Evolutionary conservation across 31 red algal species (phyloP), one percentile per base, ranked within the genome.

Genomic region (Odonthalia washingtoniensis): DNA sequence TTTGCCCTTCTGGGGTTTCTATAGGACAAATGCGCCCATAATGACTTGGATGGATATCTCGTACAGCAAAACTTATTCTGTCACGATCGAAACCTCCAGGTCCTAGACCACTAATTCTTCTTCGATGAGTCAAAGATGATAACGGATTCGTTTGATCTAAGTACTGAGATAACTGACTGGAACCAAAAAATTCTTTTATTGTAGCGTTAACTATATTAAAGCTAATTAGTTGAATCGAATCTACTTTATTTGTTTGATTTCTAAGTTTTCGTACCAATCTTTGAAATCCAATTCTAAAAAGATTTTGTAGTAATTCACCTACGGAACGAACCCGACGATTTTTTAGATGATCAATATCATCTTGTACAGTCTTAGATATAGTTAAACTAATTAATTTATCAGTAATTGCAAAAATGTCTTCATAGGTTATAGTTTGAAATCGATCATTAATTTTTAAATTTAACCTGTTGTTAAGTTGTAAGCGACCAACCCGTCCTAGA

Each of bases 321-420:
- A 67, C 64, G 33, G 12, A 67, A 4, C 64, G 27, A 3, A 67
- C 64, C 4, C 64, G 64, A 5, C 64, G 64, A 67, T 67, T 67
- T 67, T 67, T 67, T 67, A 67, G 6, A 67, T 67, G 64, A 67
- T 67, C 64, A 67, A 67, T 67, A 67, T 67, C 64, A 67, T 67
- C 64, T 61, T 61, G 52, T 14, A 61, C 52, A 61, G 52, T 61
- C 9, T 61, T 61, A 61, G 52, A 61, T 17, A 61, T 61, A 17
- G 52, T 61, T 61, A 61, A 61, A 17, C 16, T 61, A 17, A 61
- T 61, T 61, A 61, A 61, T 61, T 61, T 61, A 61, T 61, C 67
- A 75, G 24, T 61, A 17, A 61, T 61, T 61, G 64, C 64, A 67
- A 67, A 67, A 67, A 67, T 67, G 12, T 67, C 64, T 67, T 67